A percentile compares a stretch with the other conserved stretches of the same genome.
These are phyloP conservation scores for Rhododendron mucronatum DNA, from an alignment of 148 eudicot genomes.

Conservation along the genomic window DNA sequence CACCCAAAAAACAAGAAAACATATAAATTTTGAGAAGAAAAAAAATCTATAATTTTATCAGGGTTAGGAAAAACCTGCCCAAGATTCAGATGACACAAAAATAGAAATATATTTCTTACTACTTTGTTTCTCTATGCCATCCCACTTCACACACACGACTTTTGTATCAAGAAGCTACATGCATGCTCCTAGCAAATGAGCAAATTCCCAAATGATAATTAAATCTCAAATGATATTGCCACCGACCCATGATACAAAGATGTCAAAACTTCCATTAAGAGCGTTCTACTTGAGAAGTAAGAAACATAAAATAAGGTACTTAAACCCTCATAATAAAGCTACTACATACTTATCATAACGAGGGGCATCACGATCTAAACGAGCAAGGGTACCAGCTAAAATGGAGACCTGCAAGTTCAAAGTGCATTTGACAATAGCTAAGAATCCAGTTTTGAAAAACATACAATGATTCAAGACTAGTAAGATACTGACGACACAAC, in stretches of 20 bases:
- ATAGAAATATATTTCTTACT: neutral
- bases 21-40: neutral
- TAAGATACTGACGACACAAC: neutral
- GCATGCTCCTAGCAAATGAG: neutral
- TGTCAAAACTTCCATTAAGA: neutral
- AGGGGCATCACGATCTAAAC: constrained; percentile 98
- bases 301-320: neutral
- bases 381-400: constrained; percentile 97
- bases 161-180: neutral
- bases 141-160: neutral
- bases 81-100: neutral
- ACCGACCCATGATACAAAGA: neutral
- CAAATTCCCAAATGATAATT: neutral
- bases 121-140: neutral
- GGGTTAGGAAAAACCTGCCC: neutral
- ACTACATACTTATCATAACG: constrained; percentile 78
- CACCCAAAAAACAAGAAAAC: neutral
- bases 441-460: neutral
- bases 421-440: neutral
- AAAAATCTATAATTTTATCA: neutral
- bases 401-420: constrained; percentile 75
- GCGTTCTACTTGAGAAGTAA: neutral
- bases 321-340: neutral
- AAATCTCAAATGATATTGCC: no score
- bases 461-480: neutral